These are phyloP conservation scores for Graphilbum sp. DNA, from an alignment of 2,329 filamentous ascomycete genomes.

Conservation along the genomic window DNA sequence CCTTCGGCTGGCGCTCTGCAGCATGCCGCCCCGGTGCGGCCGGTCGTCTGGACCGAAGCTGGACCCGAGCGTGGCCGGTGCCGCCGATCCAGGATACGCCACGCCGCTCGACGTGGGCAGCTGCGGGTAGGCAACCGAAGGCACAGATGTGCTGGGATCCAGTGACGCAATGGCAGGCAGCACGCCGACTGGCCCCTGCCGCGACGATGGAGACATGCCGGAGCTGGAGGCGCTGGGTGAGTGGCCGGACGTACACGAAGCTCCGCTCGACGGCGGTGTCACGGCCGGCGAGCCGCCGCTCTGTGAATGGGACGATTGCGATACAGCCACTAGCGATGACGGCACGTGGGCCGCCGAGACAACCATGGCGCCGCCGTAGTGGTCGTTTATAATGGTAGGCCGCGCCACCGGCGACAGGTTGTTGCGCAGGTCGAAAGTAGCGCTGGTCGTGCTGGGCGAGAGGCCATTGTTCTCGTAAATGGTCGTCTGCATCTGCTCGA, in stretches of 20 bases:
- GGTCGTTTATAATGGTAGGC: constrained; percentile 12
- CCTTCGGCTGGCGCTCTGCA: constrained; percentile 38
- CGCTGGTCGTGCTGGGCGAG: constrained; percentile 64
- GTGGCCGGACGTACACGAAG: constrained; percentile 64
- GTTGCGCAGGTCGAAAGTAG: constrained; percentile 40
- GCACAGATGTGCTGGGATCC: constrained; percentile 25
- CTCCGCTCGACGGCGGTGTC: constrained; percentile 57
- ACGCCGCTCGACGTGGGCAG: constrained; percentile 46
- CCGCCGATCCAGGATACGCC: constrained; percentile 47
- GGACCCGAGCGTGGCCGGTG: constrained; percentile 55
- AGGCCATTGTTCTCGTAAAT: constrained; percentile 87
- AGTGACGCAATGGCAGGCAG: constrained; percentile 28
- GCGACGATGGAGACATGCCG: constrained; percentile 50
- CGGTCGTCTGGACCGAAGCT: constrained; percentile 47
- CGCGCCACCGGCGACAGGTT: constrained; percentile 20
- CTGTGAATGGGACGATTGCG: constrained; percentile 28
- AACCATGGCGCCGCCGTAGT: constrained; percentile 11
- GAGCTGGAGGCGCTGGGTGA: constrained; percentile 58
- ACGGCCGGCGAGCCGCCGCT: constrained; percentile 52
- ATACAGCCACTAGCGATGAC: constrained; percentile 39
- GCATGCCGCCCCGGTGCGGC: constrained; percentile 49
- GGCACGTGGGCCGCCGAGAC: constrained; percentile 40
- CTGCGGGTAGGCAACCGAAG: constrained; percentile 55
- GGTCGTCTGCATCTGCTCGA: constrained; percentile 90
- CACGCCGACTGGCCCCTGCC: constrained; percentile 30